A percentile compares a stretch with the other conserved stretches of the same genome.
Conservation (phyloP, 768 basidiomycete species). For the Amanita exitialis region DNA sequence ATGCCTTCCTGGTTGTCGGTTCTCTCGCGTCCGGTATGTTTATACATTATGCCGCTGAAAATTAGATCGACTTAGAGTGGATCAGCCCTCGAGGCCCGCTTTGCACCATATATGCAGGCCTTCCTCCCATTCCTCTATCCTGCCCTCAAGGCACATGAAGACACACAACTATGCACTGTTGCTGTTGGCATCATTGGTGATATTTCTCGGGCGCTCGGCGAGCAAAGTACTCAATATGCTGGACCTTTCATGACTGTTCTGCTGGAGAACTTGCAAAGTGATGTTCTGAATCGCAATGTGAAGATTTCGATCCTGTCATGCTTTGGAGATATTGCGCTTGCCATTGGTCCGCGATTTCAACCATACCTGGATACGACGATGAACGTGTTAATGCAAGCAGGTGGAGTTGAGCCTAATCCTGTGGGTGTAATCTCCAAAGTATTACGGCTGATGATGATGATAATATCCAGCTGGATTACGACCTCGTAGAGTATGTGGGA, state of each 20-base stretch:
- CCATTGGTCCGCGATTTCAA: slow-evolving; percentile 78
- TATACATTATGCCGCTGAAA: neutral
- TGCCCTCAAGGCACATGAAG: slow-evolving; percentile 88
- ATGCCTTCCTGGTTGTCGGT: slow-evolving; percentile 91
- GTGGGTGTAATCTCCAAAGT: slow-evolving; percentile 30
- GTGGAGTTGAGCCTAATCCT: slow-evolving; percentile 77
- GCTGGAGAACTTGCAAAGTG: slow-evolving; percentile 83
- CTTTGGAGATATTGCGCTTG: slow-evolving; percentile 95
- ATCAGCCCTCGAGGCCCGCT: slow-evolving; percentile 64
- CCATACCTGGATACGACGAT: slow-evolving; percentile 88
- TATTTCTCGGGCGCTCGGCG: slow-evolving; percentile 88
- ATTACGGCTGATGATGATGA: neutral
- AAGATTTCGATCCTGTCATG: slow-evolving; percentile 95
- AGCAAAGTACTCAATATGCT: slow-evolving; percentile 75
- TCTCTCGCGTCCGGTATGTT: slow-evolving; percentile 64
- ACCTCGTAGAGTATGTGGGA: slow-evolving; percentile 86
- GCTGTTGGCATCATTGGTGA: slow-evolving; percentile 95
- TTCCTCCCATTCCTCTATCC: slow-evolving; percentile 52
- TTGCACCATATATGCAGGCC: slow-evolving; percentile 74
- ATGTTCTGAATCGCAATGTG: slow-evolving; percentile 85
- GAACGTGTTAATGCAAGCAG: slow-evolving; percentile 86
- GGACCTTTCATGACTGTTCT: slow-evolving; percentile 87
- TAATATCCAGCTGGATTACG: slow-evolving; percentile 58
- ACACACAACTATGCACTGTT: slow-evolving; percentile 91
- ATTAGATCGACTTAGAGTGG: slow-evolving; percentile 1